These are phyloP conservation scores for Diaporthe sp. DNA, from an alignment of 2,329 filamentous ascomycete species.

Conservation along the genomic window DNA sequence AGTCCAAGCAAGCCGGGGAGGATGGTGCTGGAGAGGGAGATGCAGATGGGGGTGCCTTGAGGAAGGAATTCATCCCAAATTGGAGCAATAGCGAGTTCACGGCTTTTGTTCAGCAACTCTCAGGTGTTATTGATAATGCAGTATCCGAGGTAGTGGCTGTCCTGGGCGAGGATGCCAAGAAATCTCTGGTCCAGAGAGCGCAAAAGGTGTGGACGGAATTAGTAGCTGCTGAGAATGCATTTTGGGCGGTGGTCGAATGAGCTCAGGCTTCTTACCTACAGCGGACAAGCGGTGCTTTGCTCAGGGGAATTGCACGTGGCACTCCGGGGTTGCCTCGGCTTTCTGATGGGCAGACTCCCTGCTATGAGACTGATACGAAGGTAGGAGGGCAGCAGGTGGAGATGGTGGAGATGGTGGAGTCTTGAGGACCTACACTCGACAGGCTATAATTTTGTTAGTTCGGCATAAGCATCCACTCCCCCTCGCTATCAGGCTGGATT, in stretches of 20 bases:
- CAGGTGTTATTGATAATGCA: conserved; percentile 67
- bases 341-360: not conserved
- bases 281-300: not conserved
- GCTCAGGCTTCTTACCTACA: not conserved
- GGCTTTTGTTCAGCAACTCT: conserved; percentile 69
- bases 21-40: conserved; percentile 55
- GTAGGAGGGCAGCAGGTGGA: not conserved
- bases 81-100: conserved; percentile 76
- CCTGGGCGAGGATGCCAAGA: conserved; percentile 49
- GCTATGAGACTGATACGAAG: not conserved
- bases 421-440: too few species aligned
- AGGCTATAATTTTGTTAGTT: too few species aligned
- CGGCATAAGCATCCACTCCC: too few species aligned
- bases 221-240: conserved; percentile 69
- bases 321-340: not conserved
- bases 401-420: not conserved
- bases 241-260: conserved; percentile 65
- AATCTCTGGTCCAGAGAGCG: conserved; percentile 55
- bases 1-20: conserved; percentile 50
- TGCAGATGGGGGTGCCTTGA: conserved; percentile 74
- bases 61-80: conserved; percentile 76
- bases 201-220: conserved; percentile 64
- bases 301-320: not conserved
- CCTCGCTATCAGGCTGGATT: too few species aligned
- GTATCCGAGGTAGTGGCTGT: conserved; percentile 57